A percentile compares a stretch with the other conserved stretches of the same genome.
Conservation (phyloP, 495 filamentous ascomycete species). For the Extremus antarcticus region DNA sequence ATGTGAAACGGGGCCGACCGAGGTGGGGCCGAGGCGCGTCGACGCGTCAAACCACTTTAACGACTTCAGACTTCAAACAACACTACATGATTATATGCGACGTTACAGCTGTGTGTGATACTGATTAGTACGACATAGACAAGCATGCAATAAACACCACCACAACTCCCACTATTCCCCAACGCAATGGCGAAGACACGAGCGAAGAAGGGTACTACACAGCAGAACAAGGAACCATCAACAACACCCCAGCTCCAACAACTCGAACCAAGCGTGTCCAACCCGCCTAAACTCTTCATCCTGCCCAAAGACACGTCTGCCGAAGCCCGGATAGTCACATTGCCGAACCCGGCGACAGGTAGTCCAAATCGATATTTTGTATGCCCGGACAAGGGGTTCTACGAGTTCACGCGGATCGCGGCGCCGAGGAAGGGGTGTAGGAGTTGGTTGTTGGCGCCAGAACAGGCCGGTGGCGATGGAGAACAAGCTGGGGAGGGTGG, state of each 20-base stretch:
- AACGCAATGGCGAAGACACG: slow-evolving; percentile 15
- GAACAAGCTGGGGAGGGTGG: slow-evolving; percentile 13
- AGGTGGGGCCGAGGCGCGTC: too few species aligned
- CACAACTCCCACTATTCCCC: too few species aligned
- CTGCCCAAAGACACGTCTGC: slow-evolving; percentile 56
- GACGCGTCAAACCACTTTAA: too few species aligned
- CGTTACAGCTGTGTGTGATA: too few species aligned
- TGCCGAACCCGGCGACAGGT: slow-evolving; percentile 65
- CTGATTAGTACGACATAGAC: too few species aligned
- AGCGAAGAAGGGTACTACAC: slow-evolving; percentile 4
- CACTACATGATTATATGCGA: too few species aligned
- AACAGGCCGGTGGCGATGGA: not conserved
- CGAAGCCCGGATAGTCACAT: slow-evolving; percentile 58
- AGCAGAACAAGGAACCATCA: not conserved
- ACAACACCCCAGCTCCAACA: not conserved
- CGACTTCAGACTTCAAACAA: too few species aligned
- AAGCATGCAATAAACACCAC: too few species aligned
- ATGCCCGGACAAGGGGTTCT: slow-evolving; percentile 68
- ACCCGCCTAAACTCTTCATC: slow-evolving; percentile 63
- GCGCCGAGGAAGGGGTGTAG: slow-evolving; percentile 48
- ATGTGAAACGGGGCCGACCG: too few species aligned
- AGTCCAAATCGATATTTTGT: slow-evolving; percentile 62
- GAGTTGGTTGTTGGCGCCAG: slow-evolving; percentile 55
- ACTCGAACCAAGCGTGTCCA: slow-evolving; percentile 20
- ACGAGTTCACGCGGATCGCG: slow-evolving; percentile 73